Evolutionary conservation across 805 yeast genomes (phyloP), one percentile per base, ranked within the genome.

Genomic region (Wilhelminamyces savonicus): DNA sequence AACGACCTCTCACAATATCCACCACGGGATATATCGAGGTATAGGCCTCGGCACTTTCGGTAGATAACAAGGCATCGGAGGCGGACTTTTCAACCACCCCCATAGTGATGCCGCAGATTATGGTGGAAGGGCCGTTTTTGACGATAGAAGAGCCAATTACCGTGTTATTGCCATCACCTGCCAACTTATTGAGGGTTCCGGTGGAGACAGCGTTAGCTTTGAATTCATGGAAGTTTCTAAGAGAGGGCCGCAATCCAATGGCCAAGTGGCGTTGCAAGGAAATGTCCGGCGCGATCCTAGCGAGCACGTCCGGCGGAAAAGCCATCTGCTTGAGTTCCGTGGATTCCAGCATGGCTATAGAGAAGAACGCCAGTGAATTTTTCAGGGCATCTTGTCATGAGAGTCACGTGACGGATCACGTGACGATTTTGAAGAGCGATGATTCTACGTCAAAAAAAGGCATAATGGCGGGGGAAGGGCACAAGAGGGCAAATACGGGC

Each of bases 201-300:
- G 52, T 48, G 18, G 61, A 56, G 15, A 76, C 53, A 17, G 19
- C 19, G 19, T 8, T 8, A 3, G 43, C 32, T 40, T 81, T 75
- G 55, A 82, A 82, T 56, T 88, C 95, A 42, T 73, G 72, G 45
- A 78, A 75, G 20, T 68, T 66, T 26, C 96, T 71, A 28, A 79
- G 56, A 27, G 78, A 74, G 7, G 96, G 95, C 39, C 97, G 76
- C 14, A 81, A 48, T 0, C 92, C 90, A 13, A 76, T 60, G 13
- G 80, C 70, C 11, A 88, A 52, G 52, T 86, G 94, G 47, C 94
- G 71, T 49, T 82, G 82, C 25, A 88, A 63, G 4, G 90, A 82
- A 10, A 83, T 51, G 33, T 85, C 95, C 1, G 97, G 96, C 2
- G 94, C 85, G 21, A 88, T 72, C 30, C 92, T 63, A 1, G 92